Evolutionary conservation across 1,139 yeast species (phyloP), one percentile per base, ranked within the genome.

Genomic region (Suhomyces guaymorum): DNA sequence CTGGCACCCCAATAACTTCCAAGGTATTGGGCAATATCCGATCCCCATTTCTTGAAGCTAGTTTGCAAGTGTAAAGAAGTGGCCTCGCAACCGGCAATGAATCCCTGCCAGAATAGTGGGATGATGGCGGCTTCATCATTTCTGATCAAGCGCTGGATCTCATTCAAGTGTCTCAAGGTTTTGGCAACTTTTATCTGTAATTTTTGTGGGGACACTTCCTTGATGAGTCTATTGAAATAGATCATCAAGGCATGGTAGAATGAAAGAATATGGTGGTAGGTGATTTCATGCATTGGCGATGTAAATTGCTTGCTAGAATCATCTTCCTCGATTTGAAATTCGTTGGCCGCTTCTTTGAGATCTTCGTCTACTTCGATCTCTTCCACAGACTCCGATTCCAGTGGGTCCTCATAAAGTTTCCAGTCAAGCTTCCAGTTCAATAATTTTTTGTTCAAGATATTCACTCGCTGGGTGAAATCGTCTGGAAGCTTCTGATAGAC

Each of bases 1-100:
- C 92, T 63, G 1, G 94, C 90, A 6, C 89, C 89, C 84, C 89
- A 83, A 54, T 87, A 87, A 30, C 92, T 81, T 0, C 95, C 95
- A 44, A 87, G 70, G 32, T 80, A 80, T 43, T 74, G 77, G 2
- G 90, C 84, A 42, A 86, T 76, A 40, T 78, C 80, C n/a, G 84
- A 84, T 5, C 92, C 87, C 95, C 95, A 87, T 42, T 72, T 69
- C 51, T 78, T 81, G 61, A 78, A 87, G 21, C 88, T 82, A 43
- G 70, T 59, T 46, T 86, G 92, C 28, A 82, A 59, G 24, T 68
- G 69, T 1, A 61, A 49, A 4, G 82, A 75, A 35, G 75, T 73
- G 3, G 94, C 86, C 44, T 86, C 89, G 52, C 95, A 84, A 0
- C 95, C 96, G 1, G 94, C 92, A 32, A 88, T 82, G 47, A 88